A percentile compares a stretch with the other conserved stretches of the same genome.
phyloP scores from a whole-genome alignment of 192 early-diverging fungal genomes.

The Dissophora globulifera region DNA sequence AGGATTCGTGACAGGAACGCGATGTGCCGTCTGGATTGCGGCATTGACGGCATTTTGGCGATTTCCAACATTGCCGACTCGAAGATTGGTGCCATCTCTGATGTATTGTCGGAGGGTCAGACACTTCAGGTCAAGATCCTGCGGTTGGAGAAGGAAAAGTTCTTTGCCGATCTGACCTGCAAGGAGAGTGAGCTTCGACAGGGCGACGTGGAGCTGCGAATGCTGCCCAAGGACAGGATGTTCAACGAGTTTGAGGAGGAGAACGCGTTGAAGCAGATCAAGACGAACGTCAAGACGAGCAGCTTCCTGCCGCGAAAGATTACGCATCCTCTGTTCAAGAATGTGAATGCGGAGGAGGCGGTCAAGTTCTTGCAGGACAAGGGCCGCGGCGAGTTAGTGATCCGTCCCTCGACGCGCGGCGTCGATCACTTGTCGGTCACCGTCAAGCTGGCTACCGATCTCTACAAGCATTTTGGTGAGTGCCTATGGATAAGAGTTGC shows the following conservation, averaged over 20 bases:
- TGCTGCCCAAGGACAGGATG: constrained; percentile 68
- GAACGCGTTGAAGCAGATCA: constrained; percentile 31
- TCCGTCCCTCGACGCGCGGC: constrained; percentile 92
- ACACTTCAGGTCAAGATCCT: constrained; percentile 81
- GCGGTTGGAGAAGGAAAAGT: constrained; percentile 79
- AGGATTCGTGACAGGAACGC: constrained; percentile 81
- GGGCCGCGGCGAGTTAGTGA: constrained; percentile 80
- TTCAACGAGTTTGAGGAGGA: constrained; percentile 57
- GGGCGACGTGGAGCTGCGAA: constrained; percentile 55
- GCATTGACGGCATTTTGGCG: constrained; percentile 87
- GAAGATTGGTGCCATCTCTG: constrained; percentile 64
- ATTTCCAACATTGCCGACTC: constrained; percentile 68
- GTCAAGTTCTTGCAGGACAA: constrained; percentile 74
- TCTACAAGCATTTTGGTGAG: constrained; percentile 89
- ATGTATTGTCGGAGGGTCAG: constrained; percentile 74
- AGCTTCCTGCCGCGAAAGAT: constrained; percentile 66
- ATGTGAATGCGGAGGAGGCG: constrained; percentile 77
- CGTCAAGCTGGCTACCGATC: constrained; percentile 88
- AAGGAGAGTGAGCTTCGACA: constrained; percentile 67
- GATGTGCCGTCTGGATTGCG: constrained; percentile 79
- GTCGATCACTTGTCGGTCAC: constrained; percentile 90
- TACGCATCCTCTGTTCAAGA: constrained; percentile 87
- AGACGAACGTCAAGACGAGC: constrained; percentile 34
- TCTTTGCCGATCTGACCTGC: constrained; percentile 80
- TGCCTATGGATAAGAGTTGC: too few species aligned